phyloP scores from a whole-genome alignment of 106 monocot genomes.

The Phalaenopsis aphrodite region DNA sequence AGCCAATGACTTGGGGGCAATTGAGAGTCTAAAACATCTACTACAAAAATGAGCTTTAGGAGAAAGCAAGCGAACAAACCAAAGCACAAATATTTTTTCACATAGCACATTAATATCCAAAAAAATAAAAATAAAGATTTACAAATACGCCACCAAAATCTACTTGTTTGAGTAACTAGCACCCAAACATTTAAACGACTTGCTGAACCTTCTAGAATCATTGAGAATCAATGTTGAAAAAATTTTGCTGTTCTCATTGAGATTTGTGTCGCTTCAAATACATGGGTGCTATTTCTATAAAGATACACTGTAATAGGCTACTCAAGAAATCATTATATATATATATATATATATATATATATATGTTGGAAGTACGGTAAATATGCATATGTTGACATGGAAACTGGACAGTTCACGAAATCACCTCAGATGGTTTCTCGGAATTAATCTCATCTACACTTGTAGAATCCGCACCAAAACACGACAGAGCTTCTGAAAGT shows the following conservation, averaged over 20 bases:
- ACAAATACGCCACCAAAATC: background rate
- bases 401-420: background rate
- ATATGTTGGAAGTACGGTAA: background rate
- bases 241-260: background rate
- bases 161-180: background rate
- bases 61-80: background rate
- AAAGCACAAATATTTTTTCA: background rate
- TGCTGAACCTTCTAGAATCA: background rate
- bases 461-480: constrained; percentile 82
- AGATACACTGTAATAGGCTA: too few species aligned
- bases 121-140: background rate
- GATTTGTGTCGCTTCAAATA: background rate
- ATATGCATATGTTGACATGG: background rate
- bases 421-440: constrained; percentile 41
- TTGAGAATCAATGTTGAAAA: background rate
- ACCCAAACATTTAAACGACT: background rate
- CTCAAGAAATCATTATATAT: background rate
- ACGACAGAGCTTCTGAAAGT: constrained; percentile 76
- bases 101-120: background rate
- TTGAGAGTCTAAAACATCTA: background rate
- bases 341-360: background rate
- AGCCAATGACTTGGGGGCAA: background rate
- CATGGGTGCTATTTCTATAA: too few species aligned
- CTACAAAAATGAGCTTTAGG: background rate
- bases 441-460: constrained; percentile 51